Evolutionary conservation across 768 basidiomycete genomes (phyloP).

Genomic region (Lyophyllum atratum): DNA sequence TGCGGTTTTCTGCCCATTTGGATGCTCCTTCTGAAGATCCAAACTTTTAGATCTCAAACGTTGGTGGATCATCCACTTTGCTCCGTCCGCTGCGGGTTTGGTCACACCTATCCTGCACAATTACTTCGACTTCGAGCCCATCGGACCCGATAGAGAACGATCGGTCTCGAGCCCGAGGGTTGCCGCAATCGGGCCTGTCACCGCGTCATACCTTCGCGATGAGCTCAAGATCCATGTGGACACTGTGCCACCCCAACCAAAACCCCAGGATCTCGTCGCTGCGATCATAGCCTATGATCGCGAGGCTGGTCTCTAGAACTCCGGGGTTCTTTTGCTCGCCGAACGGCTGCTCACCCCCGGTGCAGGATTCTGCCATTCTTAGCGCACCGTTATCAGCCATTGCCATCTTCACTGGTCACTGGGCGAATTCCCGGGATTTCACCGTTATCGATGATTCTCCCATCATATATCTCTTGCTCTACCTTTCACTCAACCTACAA

Average conservation of each 20-base stretch:
- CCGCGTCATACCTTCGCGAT: constrained; percentile 50
- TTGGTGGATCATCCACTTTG: constrained; percentile 80
- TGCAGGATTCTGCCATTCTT: background rate
- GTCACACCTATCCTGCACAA: constrained; percentile 51
- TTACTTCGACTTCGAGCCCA: constrained; percentile 42
- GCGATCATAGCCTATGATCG: constrained; percentile 26
- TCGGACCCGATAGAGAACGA: background rate
- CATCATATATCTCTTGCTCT: background rate
- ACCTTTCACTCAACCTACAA: too few species aligned
- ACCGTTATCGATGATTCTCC: background rate
- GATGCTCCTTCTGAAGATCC: constrained; percentile 3
- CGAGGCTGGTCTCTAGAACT: constrained; percentile 4
- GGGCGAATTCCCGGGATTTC: background rate
- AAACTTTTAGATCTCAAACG: constrained; percentile 14
- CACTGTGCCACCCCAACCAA: constrained; percentile 57
- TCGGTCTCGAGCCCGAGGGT: background rate
- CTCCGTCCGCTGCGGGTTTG: constrained; percentile 68
- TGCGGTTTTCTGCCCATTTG: background rate
- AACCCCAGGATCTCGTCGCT: constrained; percentile 48
- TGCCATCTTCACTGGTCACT: background rate
- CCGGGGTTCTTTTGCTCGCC: background rate
- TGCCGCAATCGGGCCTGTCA: constrained; percentile 69
- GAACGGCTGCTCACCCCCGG: background rate
- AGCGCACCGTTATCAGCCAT: background rate
- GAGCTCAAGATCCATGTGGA: constrained; percentile 50